Evolutionary conservation across 1,284 basidiomycete species (phyloP), one percentile per base, ranked within the genome.

Genomic region (Puccinia sorghi): DNA sequence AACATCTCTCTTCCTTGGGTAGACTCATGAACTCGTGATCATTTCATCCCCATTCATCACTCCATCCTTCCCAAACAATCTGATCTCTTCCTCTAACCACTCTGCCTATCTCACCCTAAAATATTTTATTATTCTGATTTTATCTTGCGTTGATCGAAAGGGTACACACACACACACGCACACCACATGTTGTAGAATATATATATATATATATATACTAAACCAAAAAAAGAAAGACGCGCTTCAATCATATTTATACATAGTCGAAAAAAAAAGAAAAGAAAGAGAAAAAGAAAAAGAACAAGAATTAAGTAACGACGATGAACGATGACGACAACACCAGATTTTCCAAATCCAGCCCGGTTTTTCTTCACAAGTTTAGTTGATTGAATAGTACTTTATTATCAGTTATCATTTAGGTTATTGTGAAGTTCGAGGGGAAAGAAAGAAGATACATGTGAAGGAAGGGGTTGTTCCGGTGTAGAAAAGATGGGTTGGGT

Each of bases 1-100:
- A 61, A 61, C 59, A 61, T 61, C 59, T 61, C 59, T 50, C 67
- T 8, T 72, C 71, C 39, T 59, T 72, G 37, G 71, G 71, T 59
- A 20, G 71, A 46, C 48, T 72, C 22, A 72, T 72, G 71, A 72
- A 72, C 27, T 59, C 54, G 39, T 72, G 56, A 72, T 46, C 46
- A 9, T 48, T 39, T n/a, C 25, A 22, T 66, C 41, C 22, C 32
- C 17, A 39, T 20, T 17, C 37, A 61, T 61, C 59, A 20, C 17
- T 37, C 15, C 7, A 39, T 25, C 13, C 37, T 17, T 61, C 59
- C 39, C 37, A 17, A 61, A 39, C 59, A 17, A 61, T 37, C 37
- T 6, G 37, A 20, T 41, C 37, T 13, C 11, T 15, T 57, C 57
- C 15, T 27, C 12, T 8, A 20, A 13, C 15, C 59, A 37, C 11